A percentile compares a stretch with the other conserved stretches of the same genome.
Conservation (phyloP, 805 yeast species). For the Teunomyces barrocoloradensis region DNA sequence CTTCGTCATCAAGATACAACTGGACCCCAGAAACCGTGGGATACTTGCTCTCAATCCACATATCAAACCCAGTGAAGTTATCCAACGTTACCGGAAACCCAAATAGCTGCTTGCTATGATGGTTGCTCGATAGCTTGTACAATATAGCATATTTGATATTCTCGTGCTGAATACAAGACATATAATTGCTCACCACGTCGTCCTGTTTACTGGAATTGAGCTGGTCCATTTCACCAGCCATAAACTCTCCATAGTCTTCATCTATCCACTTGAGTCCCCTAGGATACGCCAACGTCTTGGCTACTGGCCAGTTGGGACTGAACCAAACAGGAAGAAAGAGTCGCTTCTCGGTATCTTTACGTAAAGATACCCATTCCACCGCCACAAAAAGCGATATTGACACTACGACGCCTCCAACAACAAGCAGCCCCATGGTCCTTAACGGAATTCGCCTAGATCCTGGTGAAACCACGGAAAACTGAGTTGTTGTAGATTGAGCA, state of each 20-base stretch:
- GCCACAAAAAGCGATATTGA: conserved; percentile 24
- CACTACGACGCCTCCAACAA: conserved; percentile 20
- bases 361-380: conserved; percentile 14
- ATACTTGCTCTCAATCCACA: conserved; percentile 31
- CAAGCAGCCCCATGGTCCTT: conserved; percentile 17
- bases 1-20: conserved; percentile 11
- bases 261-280: conserved; percentile 25
- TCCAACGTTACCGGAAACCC: conserved; percentile 27
- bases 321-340: conserved; percentile 28
- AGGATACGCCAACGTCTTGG: conserved; percentile 25
- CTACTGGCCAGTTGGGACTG: conserved; percentile 24
- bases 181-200: conserved; percentile 12
- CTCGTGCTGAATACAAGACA: conserved; percentile 15
- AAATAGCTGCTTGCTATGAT: conserved; percentile 21
- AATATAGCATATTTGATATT: conserved; percentile 27
- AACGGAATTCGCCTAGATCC: conserved; percentile 12
- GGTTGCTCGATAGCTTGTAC: conserved; percentile 21
- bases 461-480: no score
- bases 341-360: conserved; percentile 5
- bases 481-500: not conserved
- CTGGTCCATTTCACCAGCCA: conserved; percentile 14
- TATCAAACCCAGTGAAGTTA: conserved; percentile 11
- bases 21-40: conserved; percentile 31
- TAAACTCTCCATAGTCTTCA: conserved; percentile 14
- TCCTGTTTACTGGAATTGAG: conserved; percentile 8